phyloP scores from a whole-genome alignment of 805 yeast species.

The Clavispora fructus region DNA sequence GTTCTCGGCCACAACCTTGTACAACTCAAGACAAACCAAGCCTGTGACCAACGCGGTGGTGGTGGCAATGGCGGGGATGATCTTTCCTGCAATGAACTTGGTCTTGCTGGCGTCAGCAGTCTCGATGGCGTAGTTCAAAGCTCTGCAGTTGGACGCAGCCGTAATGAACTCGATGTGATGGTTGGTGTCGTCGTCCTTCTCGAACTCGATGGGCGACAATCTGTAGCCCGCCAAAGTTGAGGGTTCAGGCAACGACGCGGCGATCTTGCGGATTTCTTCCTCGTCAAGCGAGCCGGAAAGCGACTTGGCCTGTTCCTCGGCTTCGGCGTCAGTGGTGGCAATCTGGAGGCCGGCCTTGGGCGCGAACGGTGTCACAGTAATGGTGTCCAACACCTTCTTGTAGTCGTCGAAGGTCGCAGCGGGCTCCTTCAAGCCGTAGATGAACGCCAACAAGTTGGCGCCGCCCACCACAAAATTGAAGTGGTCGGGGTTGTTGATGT shows the following conservation, averaged over 20 bases:
- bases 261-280: slow-evolving; percentile 61
- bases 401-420: slow-evolving; percentile 50
- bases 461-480: slow-evolving; percentile 80
- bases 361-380: slow-evolving; percentile 49
- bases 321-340: slow-evolving; percentile 82
- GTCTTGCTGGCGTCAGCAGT: slow-evolving; percentile 86
- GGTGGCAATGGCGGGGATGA: slow-evolving; percentile 98
- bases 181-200: slow-evolving; percentile 95
- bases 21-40: slow-evolving; percentile 82
- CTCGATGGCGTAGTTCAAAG: slow-evolving; percentile 83
- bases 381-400: slow-evolving; percentile 44
- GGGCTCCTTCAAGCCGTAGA: slow-evolving; percentile 84
- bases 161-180: slow-evolving; percentile 95
- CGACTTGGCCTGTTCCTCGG: slow-evolving; percentile 66
- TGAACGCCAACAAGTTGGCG: slow-evolving; percentile 85
- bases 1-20: slow-evolving; percentile 78
- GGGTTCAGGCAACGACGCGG: slow-evolving; percentile 82
- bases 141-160: slow-evolving; percentile 95
- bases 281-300: slow-evolving; percentile 43
- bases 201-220: slow-evolving; percentile 86
- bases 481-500: slow-evolving; percentile 71
- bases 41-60: slow-evolving; percentile 99
- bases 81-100: slow-evolving; percentile 96
- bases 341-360: slow-evolving; percentile 76
- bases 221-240: slow-evolving; percentile 85